Evolutionary conservation across 1,284 basidiomycete species (phyloP).

Genomic region (Neonothopanus nambi): DNA sequence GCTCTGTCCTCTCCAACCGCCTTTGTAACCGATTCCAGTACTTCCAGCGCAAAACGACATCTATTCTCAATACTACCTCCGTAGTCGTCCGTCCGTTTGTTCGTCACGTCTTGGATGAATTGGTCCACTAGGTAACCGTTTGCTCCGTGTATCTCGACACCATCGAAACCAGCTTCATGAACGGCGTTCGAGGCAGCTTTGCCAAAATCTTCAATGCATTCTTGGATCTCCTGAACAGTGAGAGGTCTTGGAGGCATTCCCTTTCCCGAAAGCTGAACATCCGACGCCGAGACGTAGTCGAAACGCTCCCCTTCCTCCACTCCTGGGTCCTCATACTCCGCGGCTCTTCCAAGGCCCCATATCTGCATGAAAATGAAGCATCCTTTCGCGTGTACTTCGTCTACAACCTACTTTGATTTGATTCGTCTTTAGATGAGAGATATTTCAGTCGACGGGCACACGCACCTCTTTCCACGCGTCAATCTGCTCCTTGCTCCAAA

Average conservation of each 20-base stretch:
- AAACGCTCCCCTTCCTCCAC: neutral
- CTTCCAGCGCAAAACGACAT: constrained; percentile 41
- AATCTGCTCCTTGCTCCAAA: constrained; percentile 43
- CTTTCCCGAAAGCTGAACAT: constrained; percentile 33
- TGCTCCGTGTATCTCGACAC: constrained; percentile 34
- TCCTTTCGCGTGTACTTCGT: constrained; percentile 37
- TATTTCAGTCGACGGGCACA: neutral
- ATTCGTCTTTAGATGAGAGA: too few relatives aligned
- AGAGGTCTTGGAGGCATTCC: constrained; percentile 31
- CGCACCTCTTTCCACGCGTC: constrained; percentile 43
- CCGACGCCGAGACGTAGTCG: constrained; percentile 39
- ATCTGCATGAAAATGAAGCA: constrained; percentile 46
- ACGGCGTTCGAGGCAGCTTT: constrained; percentile 39
- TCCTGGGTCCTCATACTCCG: constrained; percentile 22
- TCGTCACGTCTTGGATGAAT: constrained; percentile 36
- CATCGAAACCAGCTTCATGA: constrained; percentile 43
- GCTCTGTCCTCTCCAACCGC: constrained; percentile 35
- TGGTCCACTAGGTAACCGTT: constrained; percentile 41
- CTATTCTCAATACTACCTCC: constrained; percentile 50
- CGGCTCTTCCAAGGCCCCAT: constrained; percentile 46
- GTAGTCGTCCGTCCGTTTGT: constrained; percentile 50
- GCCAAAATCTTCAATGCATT: constrained; percentile 34
- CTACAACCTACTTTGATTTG: constrained; percentile 25
- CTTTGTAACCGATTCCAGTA: constrained; percentile 34
- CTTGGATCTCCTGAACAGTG: constrained; percentile 36